These are phyloP conservation scores for Dacryopinax spathularia DNA, from an alignment of 768 basidiomycete species.

Conservation along the genomic window DNA sequence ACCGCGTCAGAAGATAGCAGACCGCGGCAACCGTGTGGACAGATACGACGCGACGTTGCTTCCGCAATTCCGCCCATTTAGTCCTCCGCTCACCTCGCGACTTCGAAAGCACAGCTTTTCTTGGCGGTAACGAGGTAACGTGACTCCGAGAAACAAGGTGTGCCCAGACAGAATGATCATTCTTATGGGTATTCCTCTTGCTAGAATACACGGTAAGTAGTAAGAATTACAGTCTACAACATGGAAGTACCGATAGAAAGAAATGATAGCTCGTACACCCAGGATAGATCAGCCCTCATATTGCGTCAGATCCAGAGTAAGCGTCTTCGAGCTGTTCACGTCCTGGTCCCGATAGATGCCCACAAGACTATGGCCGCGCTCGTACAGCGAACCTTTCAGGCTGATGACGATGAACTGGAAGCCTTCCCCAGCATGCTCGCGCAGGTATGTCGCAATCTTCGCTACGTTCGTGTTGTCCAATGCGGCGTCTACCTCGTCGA, in stretches of 20 bases:
- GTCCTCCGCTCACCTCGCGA: neutral
- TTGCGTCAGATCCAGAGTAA: constrained; percentile 59
- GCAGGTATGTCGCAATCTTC: constrained; percentile 87
- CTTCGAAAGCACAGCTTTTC: neutral
- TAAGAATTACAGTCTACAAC: too few relatives aligned
- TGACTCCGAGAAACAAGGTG: too few relatives aligned
- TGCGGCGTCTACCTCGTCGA: constrained; percentile 98
- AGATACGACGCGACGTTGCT: neutral
- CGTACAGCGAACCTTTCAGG: constrained; percentile 84
- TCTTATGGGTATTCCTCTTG: too few relatives aligned
- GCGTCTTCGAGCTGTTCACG: constrained; percentile 75
- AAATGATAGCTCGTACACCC: too few relatives aligned
- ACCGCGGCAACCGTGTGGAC: neutral
- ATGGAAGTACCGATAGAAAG: too few relatives aligned
- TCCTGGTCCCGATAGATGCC: constrained; percentile 93
- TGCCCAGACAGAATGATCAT: too few relatives aligned
- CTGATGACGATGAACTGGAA: constrained; percentile 99
- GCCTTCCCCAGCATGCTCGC: constrained; percentile 59
- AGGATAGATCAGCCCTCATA: neutral
- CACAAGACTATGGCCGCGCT: constrained; percentile 76
- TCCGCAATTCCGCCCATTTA: neutral
- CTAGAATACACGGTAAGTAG: too few relatives aligned
- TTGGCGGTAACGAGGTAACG: neutral
- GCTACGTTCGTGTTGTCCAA: constrained; percentile 98
- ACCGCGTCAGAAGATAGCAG: neutral